Percentiles rank a stretch among this genome's conserved stretches.
Evolutionary conservation across 371 early-diverging fungal genomes (phyloP).

Genomic region (Lichtheimia ramosa): DNA sequence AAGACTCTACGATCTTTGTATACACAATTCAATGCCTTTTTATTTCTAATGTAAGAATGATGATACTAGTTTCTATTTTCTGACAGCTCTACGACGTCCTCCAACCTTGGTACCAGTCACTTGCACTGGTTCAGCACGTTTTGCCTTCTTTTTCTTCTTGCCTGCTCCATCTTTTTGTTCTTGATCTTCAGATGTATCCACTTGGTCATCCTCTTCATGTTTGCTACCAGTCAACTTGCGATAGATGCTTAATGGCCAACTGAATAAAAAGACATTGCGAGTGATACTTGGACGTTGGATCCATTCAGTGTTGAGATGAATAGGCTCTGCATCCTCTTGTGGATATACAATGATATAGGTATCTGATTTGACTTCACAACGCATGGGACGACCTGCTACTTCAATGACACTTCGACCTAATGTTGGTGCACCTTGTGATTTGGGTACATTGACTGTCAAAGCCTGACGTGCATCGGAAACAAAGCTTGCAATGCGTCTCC

Average conservation of each 20-base stretch:
- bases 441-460: slow-evolving; percentile 36
- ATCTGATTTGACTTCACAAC: slow-evolving; percentile 48
- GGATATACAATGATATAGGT: slow-evolving; percentile 39
- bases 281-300: slow-evolving; percentile 24
- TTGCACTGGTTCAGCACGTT: slow-evolving; percentile 20
- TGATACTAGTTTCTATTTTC: slow-evolving; percentile 13
- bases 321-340: slow-evolving; percentile 25
- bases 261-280: slow-evolving; percentile 24
- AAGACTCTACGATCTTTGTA: slow-evolving; percentile 32
- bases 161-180: background rate
- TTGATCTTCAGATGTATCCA: slow-evolving; percentile 1
- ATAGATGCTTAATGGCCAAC: slow-evolving; percentile 23
- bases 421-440: slow-evolving; percentile 40
- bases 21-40: background rate
- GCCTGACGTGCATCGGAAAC: slow-evolving; percentile 37
- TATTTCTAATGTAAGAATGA: slow-evolving; percentile 2
- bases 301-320: slow-evolving; percentile 42
- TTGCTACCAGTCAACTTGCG: slow-evolving; percentile 12
- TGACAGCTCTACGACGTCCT: slow-evolving; percentile 38
- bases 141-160: slow-evolving; percentile 24
- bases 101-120: slow-evolving; percentile 39
- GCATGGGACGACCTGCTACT: slow-evolving; percentile 32
- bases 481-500: slow-evolving; percentile 50
- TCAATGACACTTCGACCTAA: slow-evolving; percentile 42
- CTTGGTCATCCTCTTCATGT: slow-evolving; percentile 16